Conservation (phyloP, 768 basidiomycete species). For the Termitomyces sp. region DNA sequence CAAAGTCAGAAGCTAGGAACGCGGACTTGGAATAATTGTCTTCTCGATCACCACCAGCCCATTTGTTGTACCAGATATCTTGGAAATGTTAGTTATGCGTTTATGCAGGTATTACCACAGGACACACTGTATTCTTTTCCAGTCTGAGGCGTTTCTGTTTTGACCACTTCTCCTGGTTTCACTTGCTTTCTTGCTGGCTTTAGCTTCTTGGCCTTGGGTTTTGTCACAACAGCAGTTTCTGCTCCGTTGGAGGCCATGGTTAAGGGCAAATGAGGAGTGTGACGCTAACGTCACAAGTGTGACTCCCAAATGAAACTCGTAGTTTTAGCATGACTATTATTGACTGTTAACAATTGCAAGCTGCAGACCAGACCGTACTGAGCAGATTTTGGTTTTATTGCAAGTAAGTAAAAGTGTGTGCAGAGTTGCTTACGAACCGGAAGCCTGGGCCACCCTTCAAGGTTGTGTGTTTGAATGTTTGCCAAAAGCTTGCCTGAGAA, state of each 20-base stretch:
- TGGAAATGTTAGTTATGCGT: slow-evolving; percentile 7
- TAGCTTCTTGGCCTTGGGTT: slow-evolving; percentile 51
- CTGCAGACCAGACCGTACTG: not conserved
- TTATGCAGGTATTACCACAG: not conserved
- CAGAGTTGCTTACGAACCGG: not conserved
- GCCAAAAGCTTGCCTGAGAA: not conserved
- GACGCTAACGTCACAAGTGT: not conserved
- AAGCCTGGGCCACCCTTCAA: not conserved
- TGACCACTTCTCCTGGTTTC: slow-evolving; percentile 84
- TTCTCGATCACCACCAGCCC: slow-evolving; percentile 99
- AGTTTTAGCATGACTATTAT: too few species aligned
- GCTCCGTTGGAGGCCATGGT: slow-evolving; percentile 29
- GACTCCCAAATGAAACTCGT: not conserved
- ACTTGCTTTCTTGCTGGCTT: slow-evolving; percentile 95
- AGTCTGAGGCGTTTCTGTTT: slow-evolving; percentile 83
- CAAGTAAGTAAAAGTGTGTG: too few species aligned
- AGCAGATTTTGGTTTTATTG: not conserved
- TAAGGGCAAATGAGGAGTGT: not conserved
- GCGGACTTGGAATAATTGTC: slow-evolving; percentile 93
- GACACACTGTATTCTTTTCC: slow-evolving; percentile 94
- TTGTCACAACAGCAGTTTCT: slow-evolving; percentile 12
- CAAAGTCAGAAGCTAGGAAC: not conserved
- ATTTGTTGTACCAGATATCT: slow-evolving; percentile 99
- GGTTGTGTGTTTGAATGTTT: slow-evolving; percentile 1
- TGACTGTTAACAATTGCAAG: too few species aligned